phyloP scores from a whole-genome alignment of 352 stramenopile species.

The Pythium phragmiticola region DNA sequence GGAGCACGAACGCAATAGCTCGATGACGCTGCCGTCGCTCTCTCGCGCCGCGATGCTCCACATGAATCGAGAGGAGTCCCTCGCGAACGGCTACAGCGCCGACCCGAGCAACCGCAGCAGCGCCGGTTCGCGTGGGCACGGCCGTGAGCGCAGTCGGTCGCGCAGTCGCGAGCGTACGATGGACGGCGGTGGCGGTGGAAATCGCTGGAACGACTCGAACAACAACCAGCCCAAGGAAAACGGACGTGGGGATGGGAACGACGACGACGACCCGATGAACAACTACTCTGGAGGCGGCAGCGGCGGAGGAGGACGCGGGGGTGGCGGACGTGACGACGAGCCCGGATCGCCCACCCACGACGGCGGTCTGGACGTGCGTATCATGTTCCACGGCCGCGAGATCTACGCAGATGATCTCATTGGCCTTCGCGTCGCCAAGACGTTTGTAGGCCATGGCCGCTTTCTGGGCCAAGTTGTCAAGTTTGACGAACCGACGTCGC shows the following conservation, averaged over 20 bases:
- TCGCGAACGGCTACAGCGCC: slow-evolving; percentile 6
- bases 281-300: slow-evolving; percentile 15
- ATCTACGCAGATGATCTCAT: slow-evolving; percentile 78
- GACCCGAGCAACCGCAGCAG: slow-evolving; percentile 5
- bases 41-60: slow-evolving; percentile 45
- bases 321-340: slow-evolving; percentile 13
- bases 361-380: slow-evolving; percentile 46
- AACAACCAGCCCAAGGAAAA: slow-evolving; percentile 20
- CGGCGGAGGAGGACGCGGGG: background rate
- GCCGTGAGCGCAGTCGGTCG: slow-evolving; percentile 31
- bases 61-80: slow-evolving; percentile 15
- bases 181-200: slow-evolving; percentile 6
- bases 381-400: slow-evolving; percentile 75
- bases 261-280: slow-evolving; percentile 6
- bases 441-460: slow-evolving; percentile 71
- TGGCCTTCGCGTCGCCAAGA: slow-evolving; percentile 81
- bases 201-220: slow-evolving; percentile 31
- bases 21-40: slow-evolving; percentile 42
- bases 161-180: slow-evolving; percentile 29
- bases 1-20: slow-evolving; percentile 18
- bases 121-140: slow-evolving; percentile 1
- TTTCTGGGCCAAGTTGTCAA: slow-evolving; percentile 87
- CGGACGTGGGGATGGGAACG: slow-evolving; percentile 17
- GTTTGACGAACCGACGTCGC: slow-evolving; percentile 62
- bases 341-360: slow-evolving; percentile 30